A percentile compares a stretch with the other conserved stretches of the same genome.
Evolutionary conservation across 2,329 filamentous ascomycete genomes (phyloP).

Genomic region (Trichoderma atroviride): DNA sequence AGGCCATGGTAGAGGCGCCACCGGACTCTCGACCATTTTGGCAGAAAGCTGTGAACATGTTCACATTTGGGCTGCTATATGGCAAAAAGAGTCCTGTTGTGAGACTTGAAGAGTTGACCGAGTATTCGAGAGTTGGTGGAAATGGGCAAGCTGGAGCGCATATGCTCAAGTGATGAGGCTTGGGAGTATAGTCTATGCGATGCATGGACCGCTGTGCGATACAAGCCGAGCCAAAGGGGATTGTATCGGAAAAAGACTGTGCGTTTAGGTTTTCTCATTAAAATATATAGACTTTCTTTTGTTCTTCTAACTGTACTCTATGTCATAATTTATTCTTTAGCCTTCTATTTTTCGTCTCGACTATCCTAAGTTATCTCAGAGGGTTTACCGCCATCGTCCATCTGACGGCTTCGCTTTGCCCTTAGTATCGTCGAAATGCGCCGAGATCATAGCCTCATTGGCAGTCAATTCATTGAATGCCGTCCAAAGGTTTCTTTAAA

Average conservation of each 20-base stretch:
- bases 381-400: neutral
- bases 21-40: neutral
- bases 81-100: neutral
- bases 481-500: neutral
- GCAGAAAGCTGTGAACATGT: neutral
- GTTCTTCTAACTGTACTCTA: neutral
- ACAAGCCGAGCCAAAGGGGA: neutral
- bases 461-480: neutral
- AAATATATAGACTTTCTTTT: neutral
- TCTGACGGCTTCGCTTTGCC: neutral
- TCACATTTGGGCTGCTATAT: neutral
- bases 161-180: neutral
- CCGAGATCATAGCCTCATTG: neutral
- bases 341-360: neutral
- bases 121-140: neutral
- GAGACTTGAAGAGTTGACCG: neutral
- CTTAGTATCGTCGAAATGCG: neutral
- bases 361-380: neutral
- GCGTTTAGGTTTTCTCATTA: neutral
- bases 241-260: neutral
- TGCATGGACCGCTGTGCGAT: neutral
- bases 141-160: neutral
- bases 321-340: neutral
- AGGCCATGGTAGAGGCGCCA: neutral
- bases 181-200: neutral